Evolutionary conservation across 1,284 basidiomycete species (phyloP).

Genomic region (Apiotrichum siamense): DNA sequence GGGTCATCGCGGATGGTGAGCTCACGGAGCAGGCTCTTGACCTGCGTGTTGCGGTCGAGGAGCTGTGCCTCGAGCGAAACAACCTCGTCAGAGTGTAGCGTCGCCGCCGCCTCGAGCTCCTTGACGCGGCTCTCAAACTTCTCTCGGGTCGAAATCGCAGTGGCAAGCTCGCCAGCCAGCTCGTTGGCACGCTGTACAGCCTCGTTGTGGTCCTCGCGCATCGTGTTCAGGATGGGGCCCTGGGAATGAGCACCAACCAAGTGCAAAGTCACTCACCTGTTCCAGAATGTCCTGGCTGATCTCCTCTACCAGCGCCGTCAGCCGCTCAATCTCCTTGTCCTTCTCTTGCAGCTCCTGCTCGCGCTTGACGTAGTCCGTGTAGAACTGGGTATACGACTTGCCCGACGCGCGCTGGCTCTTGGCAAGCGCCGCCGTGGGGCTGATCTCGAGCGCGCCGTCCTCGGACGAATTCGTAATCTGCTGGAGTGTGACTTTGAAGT

Average conservation of each 20-base stretch:
- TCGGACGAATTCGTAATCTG: slow-evolving; percentile 35
- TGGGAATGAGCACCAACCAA: slow-evolving; percentile 38
- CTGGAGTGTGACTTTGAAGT: slow-evolving; percentile 46
- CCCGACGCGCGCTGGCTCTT: slow-evolving; percentile 57
- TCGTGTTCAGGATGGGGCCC: slow-evolving; percentile 81
- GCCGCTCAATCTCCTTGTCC: slow-evolving; percentile 68
- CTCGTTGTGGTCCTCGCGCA: slow-evolving; percentile 76
- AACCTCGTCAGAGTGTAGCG: slow-evolving; percentile 62
- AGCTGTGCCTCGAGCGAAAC: slow-evolving; percentile 68
- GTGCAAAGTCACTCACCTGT: slow-evolving; percentile 55
- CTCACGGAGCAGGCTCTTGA: slow-evolving; percentile 71
- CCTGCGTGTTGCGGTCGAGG: slow-evolving; percentile 78
- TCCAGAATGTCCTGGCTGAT: slow-evolving; percentile 69
- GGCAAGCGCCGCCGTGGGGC: slow-evolving; percentile 78
- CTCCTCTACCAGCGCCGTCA: slow-evolving; percentile 60
- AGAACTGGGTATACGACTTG: slow-evolving; percentile 57
- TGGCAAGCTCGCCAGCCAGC: slow-evolving; percentile 69
- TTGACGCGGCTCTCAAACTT: slow-evolving; percentile 27
- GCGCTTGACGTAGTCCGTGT: slow-evolving; percentile 76
- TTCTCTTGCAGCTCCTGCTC: slow-evolving; percentile 75
- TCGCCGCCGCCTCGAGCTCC: slow-evolving; percentile 57
- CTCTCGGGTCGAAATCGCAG: slow-evolving; percentile 62
- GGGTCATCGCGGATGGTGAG: slow-evolving; percentile 76
- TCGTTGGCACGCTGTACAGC: slow-evolving; percentile 68
- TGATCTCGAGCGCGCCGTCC: slow-evolving; percentile 48